Evolutionary conservation across 148 eudicot genomes (phyloP).

Genomic region (Talinum fruticosum): DNA sequence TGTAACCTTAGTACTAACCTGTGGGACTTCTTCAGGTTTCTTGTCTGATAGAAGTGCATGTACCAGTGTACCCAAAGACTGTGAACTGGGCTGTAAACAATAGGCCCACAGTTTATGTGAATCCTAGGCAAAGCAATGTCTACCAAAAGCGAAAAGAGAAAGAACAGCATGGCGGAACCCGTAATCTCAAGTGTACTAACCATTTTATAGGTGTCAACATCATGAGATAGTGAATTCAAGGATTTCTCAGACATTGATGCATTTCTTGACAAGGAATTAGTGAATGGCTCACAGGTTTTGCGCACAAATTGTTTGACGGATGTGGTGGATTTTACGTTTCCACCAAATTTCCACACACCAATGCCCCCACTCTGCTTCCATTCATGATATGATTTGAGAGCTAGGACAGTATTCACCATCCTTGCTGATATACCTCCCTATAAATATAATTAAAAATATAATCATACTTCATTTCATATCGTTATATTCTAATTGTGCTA

Average conservation of each 20-base stretch:
- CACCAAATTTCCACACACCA: slow-evolving; percentile 93
- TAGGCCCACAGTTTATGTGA: slow-evolving; percentile 1
- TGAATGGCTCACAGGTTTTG: slow-evolving; percentile 85
- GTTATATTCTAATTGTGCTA: not conserved
- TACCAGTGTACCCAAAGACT: slow-evolving; percentile 70
- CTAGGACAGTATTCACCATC: slow-evolving; percentile 77
- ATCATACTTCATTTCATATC: too few species aligned
- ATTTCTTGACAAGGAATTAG: slow-evolving; percentile 63
- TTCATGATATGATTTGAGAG: slow-evolving; percentile 82
- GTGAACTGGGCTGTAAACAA: slow-evolving; percentile 58
- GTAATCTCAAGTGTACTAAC: slow-evolving; percentile 34
- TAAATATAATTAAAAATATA: not conserved
- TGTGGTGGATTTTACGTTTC: slow-evolving; percentile 58
- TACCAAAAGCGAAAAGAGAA: not conserved
- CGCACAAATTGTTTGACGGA: slow-evolving; percentile 70
- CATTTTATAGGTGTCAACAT: slow-evolving; percentile 47
- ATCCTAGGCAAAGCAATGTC: not conserved
- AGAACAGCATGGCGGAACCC: not conserved
- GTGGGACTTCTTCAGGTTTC: slow-evolving; percentile 94
- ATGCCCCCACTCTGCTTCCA: slow-evolving; percentile 82
- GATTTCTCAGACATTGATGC: slow-evolving; percentile 55
- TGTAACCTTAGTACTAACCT: slow-evolving; percentile 39
- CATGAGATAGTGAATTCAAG: slow-evolving; percentile 43
- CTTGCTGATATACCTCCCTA: slow-evolving; percentile 92
- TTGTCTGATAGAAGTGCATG: slow-evolving; percentile 76